phyloP scores from a whole-genome alignment of 2,329 filamentous ascomycete species.

The Purpureocillium lavendulum region DNA sequence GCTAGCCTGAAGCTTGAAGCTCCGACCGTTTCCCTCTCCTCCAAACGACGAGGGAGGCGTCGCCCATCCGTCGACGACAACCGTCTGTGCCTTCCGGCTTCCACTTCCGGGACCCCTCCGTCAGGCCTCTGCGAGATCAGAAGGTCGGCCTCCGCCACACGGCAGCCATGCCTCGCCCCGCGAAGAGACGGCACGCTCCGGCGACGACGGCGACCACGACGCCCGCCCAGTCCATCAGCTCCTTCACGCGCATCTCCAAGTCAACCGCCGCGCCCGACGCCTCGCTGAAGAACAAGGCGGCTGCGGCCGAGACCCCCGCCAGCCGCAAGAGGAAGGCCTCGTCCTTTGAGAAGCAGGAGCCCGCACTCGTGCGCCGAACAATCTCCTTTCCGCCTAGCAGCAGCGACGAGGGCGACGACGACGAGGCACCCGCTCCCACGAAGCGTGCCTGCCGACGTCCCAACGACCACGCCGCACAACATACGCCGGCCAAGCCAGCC shows the following conservation, averaged over 20 bases:
- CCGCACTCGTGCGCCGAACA: constrained; percentile 15
- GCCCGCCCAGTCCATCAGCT: constrained; percentile 25
- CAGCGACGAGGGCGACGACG: constrained; percentile 19
- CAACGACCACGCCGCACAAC: constrained; percentile 6
- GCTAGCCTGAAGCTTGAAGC: neutral
- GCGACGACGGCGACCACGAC: constrained; percentile 6
- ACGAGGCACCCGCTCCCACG: constrained; percentile 3
- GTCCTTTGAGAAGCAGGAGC: constrained; percentile 14
- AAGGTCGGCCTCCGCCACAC: no score
- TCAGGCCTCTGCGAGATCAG: no score
- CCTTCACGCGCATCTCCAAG: constrained; percentile 41
- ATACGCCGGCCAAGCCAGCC: neutral
- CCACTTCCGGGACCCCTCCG: no score
- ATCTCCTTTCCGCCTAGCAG: constrained; percentile 22
- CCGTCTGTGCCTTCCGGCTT: no score
- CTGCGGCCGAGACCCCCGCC: constrained; percentile 16
- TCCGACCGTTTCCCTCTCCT: neutral
- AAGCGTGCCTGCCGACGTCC: constrained; percentile 21
- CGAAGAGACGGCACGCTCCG: constrained; percentile 9
- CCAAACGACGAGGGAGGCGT: neutral
- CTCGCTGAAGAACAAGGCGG: constrained; percentile 24
- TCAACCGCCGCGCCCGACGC: constrained; percentile 14
- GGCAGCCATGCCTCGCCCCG: constrained; percentile 9
- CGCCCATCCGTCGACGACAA: neutral
- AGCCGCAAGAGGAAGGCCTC: constrained; percentile 30